A percentile compares a stretch with the other conserved stretches of the same genome.
Conservation (phyloP, 2,329 filamentous ascomycete species). For the Penicillium fuscoglaucum region DNA sequence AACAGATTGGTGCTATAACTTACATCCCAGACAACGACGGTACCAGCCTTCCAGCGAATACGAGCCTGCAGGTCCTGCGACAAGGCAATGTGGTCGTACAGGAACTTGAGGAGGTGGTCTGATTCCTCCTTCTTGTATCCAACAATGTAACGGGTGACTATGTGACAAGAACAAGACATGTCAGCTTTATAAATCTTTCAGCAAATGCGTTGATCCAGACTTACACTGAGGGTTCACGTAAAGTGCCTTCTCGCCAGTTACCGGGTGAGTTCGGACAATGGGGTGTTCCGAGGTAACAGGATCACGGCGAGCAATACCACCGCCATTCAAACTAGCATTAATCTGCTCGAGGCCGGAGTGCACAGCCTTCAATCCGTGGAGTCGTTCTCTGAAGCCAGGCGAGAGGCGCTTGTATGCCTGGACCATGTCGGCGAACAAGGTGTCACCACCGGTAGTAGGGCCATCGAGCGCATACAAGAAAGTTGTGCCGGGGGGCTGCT, state of each 20-base stretch:
- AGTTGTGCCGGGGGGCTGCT: conserved; percentile 84
- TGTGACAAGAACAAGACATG: not conserved
- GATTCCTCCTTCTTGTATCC: conserved; percentile 86
- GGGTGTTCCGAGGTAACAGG: conserved; percentile 75
- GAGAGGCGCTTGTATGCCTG: conserved; percentile 81
- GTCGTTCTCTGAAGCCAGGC: conserved; percentile 72
- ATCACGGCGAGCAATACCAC: conserved; percentile 71
- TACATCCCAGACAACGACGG: conserved; percentile 80
- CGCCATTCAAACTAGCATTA: conserved; percentile 64
- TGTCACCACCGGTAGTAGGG: conserved; percentile 78
- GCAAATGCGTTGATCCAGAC: conserved; percentile 24
- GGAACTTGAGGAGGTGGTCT: conserved; percentile 72
- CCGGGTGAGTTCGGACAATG: conserved; percentile 76
- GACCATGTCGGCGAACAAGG: conserved; percentile 74
- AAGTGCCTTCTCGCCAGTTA: conserved; percentile 78
- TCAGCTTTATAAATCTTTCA: not conserved
- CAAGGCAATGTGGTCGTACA: conserved; percentile 72
- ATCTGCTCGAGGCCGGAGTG: conserved; percentile 84
- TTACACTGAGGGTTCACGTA: conserved; percentile 81
- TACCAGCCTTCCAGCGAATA: conserved; percentile 75
- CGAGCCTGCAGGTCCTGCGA: conserved; percentile 72
- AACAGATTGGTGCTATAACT: conserved; percentile 23
- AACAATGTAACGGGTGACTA: conserved; percentile 76
- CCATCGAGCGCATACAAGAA: conserved; percentile 87
- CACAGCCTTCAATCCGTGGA: conserved; percentile 77